Evolutionary conservation across 495 filamentous ascomycete genomes (phyloP).

Genomic region (Xylaria bambusicola): DNA sequence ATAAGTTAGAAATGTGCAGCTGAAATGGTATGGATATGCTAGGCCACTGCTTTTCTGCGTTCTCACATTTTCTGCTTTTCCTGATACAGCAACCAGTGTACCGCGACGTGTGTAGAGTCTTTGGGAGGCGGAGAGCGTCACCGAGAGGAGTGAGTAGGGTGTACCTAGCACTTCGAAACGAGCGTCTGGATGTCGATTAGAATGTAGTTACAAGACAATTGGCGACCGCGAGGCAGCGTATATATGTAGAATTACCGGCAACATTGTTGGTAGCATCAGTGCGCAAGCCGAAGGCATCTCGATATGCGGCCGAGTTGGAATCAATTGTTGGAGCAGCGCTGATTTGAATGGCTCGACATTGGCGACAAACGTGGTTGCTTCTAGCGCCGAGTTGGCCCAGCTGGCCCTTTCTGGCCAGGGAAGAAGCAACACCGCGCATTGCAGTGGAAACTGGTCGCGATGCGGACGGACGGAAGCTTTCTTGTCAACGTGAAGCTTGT

Average conservation of each 20-base stretch:
- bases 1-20: background rate
- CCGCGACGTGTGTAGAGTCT: slow-evolving; percentile 88
- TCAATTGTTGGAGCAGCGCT: slow-evolving; percentile 52
- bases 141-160: slow-evolving; percentile 88
- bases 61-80: slow-evolving; percentile 87
- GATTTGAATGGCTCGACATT: slow-evolving; percentile 57
- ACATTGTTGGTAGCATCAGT: slow-evolving; percentile 34
- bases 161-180: slow-evolving; percentile 89
- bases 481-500: slow-evolving; percentile 14
- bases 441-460: background rate
- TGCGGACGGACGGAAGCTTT: background rate
- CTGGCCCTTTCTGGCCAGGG: slow-evolving; percentile 25
- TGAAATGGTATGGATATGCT: too few relatives aligned
- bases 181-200: slow-evolving; percentile 70
- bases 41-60: background rate
- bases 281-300: slow-evolving; percentile 48
- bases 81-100: slow-evolving; percentile 85
- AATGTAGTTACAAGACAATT: too few relatives aligned
- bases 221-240: too few relatives aligned
- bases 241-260: slow-evolving; percentile 31
- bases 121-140: slow-evolving; percentile 88
- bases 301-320: slow-evolving; percentile 41
- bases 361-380: slow-evolving; percentile 42
- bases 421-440: slow-evolving; percentile 34
- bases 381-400: slow-evolving; percentile 18